Base-by-base conservation (phyloP, 2,329 filamentous ascomycete genomes). In the Beauveria medogensis region DNA sequence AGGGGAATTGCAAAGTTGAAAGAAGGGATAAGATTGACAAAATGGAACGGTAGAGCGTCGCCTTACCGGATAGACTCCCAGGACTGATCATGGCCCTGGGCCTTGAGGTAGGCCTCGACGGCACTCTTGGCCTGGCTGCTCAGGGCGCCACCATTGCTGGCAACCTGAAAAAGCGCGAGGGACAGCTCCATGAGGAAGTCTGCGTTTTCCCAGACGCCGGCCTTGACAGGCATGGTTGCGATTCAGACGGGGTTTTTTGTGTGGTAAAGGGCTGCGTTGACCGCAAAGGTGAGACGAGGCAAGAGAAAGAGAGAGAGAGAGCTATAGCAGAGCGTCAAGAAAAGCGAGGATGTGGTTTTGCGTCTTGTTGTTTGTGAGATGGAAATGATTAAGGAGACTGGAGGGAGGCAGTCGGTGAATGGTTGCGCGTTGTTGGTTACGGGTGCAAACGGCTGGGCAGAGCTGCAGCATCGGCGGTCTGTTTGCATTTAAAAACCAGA, bases 21-120 rank as follows among this genome's bases (percentile, higher is more conserved):
- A n/a, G 14, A 3, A n/a, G 37, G n/a, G 20, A 20, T 6, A 18
- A 40, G n/a, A 50, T 18, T 2, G 8, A 9, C 8, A 20, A 50
- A 16, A 22, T 2, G 14, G 34, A 37, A 34, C 18, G 14, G 9
- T 20, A 10, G 9, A 16, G 30, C 6, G 9, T 41, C 8, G 40
- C 6, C 75, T 48, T 72, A 79, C 78, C 78, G 76, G 55, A 80
- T 71, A 1, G 69, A 75, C 34, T 80, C 74, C 76, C 77, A 80
- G 3, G 73, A 75, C n/a, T 75, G 73, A 6, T 64, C 62, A 55
- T 73, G 68, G 8, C 75, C 71, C 6, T 64, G 65, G 14, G 63
- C 47, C n/a, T 68, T 64, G 59, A 79, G 68, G n/a, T 70, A 70
- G 8, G 63, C 63, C 51, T 71, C 67, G 54, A 79, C 66, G 1